Conservation (phyloP, 371 early-diverging fungal genomes). For the Lichtheimia hyalospora region DNA sequence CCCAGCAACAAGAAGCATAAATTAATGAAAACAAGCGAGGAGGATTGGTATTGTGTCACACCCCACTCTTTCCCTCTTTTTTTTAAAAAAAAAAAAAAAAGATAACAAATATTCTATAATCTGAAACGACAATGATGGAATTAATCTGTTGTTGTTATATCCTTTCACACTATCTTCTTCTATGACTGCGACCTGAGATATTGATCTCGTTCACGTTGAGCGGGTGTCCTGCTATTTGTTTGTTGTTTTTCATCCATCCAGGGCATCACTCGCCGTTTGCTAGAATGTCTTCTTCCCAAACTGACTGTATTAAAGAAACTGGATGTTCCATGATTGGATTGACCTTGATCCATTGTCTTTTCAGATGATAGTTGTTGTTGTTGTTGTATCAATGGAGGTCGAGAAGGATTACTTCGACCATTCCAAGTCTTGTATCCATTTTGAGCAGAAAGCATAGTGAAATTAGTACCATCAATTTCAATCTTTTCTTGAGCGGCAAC, state of each 20-base stretch:
- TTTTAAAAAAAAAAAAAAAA: too few species aligned
- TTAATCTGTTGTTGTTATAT: too few species aligned
- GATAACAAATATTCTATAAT: too few species aligned
- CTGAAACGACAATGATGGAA: too few species aligned
- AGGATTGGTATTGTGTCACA: too few species aligned
- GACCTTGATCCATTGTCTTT: neutral
- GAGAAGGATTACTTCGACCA: slow-evolving; percentile 11
- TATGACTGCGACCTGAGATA: slow-evolving; percentile 13
- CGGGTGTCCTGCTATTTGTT: slow-evolving; percentile 17
- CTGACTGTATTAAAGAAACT: slow-evolving; percentile 13
- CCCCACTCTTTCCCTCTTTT: too few species aligned
- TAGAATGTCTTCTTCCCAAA: slow-evolving; percentile 5
- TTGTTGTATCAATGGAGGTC: slow-evolving; percentile 1
- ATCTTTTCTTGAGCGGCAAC: slow-evolving; percentile 15
- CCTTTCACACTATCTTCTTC: too few species aligned
- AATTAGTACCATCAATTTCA: slow-evolving; percentile 17
- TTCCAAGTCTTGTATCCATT: slow-evolving; percentile 17
- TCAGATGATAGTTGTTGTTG: neutral
- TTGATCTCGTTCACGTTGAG: slow-evolving; percentile 29
- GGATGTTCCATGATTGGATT: too few species aligned
- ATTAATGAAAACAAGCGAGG: too few species aligned
- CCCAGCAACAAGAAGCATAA: too few species aligned
- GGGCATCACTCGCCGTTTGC: slow-evolving; percentile 8
- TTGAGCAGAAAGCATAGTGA: neutral
- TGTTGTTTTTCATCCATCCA: slow-evolving; percentile 13